Percentiles rank a stretch among this genome's conserved stretches.
These are phyloP conservation scores for Brassica cretica DNA, from an alignment of 345 rosid species.

Conservation along the genomic window DNA sequence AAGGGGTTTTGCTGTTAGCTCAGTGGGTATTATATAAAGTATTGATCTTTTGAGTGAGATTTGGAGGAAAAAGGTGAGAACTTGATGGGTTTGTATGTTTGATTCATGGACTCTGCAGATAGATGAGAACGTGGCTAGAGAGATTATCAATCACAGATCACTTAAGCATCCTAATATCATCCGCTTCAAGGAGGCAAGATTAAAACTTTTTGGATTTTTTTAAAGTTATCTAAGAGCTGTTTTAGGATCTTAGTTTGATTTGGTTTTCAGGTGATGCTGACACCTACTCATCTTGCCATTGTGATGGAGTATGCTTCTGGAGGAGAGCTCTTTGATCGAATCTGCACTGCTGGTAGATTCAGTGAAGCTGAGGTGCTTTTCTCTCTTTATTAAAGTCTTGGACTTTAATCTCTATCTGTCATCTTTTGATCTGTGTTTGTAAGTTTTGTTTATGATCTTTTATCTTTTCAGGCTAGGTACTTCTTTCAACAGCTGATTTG, in stretches of 20 bases:
- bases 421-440: neutral
- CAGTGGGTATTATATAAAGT: neutral
- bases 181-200: constrained; percentile 86
- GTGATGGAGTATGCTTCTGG: constrained; percentile 95
- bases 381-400: neutral
- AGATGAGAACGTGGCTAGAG: constrained; percentile 91
- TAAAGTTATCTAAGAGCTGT: neutral
- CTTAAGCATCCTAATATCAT: constrained; percentile 87
- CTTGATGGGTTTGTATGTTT: constrained; percentile 19
- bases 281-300: constrained; percentile 60
- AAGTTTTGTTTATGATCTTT: neutral
- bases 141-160: constrained; percentile 90
- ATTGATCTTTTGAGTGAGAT: neutral
- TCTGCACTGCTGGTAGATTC: constrained; percentile 82
- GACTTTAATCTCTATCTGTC: constrained; percentile 15
- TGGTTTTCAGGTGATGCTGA: constrained; percentile 41
- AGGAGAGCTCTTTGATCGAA: constrained; percentile 83
- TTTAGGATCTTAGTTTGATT: constrained; percentile 14
- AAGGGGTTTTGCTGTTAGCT: neutral
- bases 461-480: constrained; percentile 66
- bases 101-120: constrained; percentile 49
- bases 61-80: neutral
- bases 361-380: constrained; percentile 77
- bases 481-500: constrained; percentile 91
- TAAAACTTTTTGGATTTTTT: too few relatives aligned